Evolutionary conservation across 164 flowering plant genomes (phyloP), one percentile per base, ranked within the genome.

Genomic region (Magnolia officinalis): DNA sequence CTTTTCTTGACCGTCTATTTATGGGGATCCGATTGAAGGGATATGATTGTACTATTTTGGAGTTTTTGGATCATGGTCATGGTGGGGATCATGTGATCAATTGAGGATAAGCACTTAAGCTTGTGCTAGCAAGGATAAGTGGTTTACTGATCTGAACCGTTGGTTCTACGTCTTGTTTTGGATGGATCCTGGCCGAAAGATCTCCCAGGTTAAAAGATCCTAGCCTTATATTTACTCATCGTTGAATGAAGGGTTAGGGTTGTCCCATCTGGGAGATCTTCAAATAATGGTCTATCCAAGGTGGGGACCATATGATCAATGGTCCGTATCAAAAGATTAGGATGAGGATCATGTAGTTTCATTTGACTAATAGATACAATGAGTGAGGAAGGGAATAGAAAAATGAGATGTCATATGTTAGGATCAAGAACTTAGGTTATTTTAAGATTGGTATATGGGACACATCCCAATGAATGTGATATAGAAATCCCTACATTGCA

Each of bases 401-500:
- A 74, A 78, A 68, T 59, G 50, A 73, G 4, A 50, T 31, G 51
- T 24, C 23, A 24, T n/a, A 31, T 29, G 51, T 18, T 79, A 68
- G 49, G 68, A 74, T 68, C 63, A 58, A 73, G 63, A 52, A 70
- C 74, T 71, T 70, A 4, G 24, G 58, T 50, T 52, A 51, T 51
- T 67, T 49, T 45, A 49, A 49, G 37, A 14, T 18, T 13, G 51
- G 20, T 4, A 50, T 18, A 19, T 75, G 24, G 49, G 77, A 72
- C 72, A 31, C 37, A 72, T 70, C 71, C 80, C 78, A 70, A 77
- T 72, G 51, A 70, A 63, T 26, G 68, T 78, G 80, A 79, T 76
- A 73, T 73, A 52, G 63, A 75, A 82, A 63, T 79, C 78, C 82
- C 84, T 77, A 82, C 83, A 84, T 29, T 74, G 81, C 87, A 86